Conservation (phyloP, 805 yeast species). For the Nakazawaea ernobii region DNA sequence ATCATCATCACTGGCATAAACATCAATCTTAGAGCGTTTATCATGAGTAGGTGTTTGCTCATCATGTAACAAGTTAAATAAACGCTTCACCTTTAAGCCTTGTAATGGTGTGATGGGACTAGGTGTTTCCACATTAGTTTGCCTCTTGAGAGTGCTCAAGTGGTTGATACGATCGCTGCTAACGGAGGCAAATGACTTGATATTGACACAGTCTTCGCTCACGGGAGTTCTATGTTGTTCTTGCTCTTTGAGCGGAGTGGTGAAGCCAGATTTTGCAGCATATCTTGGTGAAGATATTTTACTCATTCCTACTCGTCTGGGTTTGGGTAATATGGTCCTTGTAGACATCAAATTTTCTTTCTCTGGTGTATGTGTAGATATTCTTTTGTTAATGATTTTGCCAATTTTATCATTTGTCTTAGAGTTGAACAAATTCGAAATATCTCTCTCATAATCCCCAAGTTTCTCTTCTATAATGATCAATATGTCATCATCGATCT, state of each 20-base stretch:
- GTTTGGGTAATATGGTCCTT: not conserved
- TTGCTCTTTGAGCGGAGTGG: not conserved
- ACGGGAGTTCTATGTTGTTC: not conserved
- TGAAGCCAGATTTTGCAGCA: not conserved
- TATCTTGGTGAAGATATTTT: conserved; percentile 3
- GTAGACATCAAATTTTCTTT: not conserved
- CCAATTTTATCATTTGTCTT: not conserved
- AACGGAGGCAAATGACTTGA: too few species aligned
- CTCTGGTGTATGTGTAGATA: not conserved
- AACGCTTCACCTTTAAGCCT: not conserved
- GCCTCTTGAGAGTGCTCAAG: not conserved
- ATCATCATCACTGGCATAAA: conserved; percentile 11
- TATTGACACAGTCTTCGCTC: not conserved
- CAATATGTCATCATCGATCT: conserved; percentile 20
- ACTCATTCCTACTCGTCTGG: conserved; percentile 6
- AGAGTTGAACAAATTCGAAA: conserved; percentile 19
- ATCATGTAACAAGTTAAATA: not conserved
- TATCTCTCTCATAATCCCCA: conserved; percentile 33
- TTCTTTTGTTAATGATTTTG: not conserved
- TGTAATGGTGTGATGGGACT: not conserved
- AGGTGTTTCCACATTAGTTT: not conserved
- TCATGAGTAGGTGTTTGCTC: not conserved
- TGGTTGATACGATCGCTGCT: not conserved
- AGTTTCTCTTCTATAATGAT: conserved; percentile 26
- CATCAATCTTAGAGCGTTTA: conserved; percentile 6